Conservation (phyloP, 495 filamentous ascomycete genomes). For the Podospora tetraspora region DNA sequence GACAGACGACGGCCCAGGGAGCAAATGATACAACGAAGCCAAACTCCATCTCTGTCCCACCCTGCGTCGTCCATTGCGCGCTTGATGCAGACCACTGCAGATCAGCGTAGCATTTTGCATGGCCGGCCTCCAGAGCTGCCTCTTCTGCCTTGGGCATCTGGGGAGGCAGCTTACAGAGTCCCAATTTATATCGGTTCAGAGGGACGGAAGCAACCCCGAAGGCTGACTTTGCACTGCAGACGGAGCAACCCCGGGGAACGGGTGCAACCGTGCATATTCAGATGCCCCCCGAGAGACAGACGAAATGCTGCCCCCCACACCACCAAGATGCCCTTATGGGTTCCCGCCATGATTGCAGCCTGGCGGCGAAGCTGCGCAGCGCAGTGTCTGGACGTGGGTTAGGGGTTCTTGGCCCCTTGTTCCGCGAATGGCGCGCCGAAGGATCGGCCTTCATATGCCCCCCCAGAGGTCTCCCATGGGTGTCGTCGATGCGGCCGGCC, state of each 20-base stretch:
- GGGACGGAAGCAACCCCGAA: not conserved
- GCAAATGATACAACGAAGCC: constrained; percentile 5
- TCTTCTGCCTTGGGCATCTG: not conserved
- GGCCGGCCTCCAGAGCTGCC: not conserved
- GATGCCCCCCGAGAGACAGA: not conserved
- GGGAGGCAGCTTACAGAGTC: not conserved
- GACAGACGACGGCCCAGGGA: not conserved
- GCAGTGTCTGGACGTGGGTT: constrained; percentile 3
- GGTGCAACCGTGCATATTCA: not conserved
- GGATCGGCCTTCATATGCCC: constrained; percentile 2
- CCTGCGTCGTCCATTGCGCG: not conserved
- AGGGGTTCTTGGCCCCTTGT: constrained; percentile 5
- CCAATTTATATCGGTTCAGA: not conserved
- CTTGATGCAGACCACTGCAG: not conserved
- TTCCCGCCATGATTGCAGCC: not conserved
- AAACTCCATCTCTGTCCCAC: constrained; percentile 6
- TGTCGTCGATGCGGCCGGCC: constrained; percentile 8
- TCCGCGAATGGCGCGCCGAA: constrained; percentile 4
- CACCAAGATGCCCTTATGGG: not conserved
- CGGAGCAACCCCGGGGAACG: not conserved
- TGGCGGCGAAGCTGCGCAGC: not conserved
- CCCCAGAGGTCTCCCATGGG: not conserved
- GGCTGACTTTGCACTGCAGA: not conserved
- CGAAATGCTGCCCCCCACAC: not conserved
- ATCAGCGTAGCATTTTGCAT: constrained; percentile 4